Conservation (phyloP, 805 yeast genomes). For the Starmerella sp. region DNA sequence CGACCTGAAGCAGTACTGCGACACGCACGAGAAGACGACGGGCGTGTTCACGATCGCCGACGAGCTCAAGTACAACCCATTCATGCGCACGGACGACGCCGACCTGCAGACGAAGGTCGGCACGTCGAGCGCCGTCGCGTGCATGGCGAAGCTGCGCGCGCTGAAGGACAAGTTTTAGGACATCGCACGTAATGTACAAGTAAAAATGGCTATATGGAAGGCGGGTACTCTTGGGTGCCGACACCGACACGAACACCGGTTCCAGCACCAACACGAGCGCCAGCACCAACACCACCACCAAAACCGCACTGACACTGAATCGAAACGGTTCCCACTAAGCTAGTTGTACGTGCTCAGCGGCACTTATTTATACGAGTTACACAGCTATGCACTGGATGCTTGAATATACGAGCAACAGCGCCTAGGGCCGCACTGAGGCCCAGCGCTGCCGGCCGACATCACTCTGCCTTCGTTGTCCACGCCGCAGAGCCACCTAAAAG, state of each 20-base stretch:
- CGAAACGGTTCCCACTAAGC: too few relatives aligned
- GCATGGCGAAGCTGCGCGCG: constrained; percentile 64
- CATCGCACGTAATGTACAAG: too few relatives aligned
- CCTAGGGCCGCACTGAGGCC: background rate
- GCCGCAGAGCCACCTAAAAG: constrained; percentile 24
- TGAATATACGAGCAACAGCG: background rate
- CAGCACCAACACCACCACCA: too few relatives aligned
- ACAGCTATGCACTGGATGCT: too few relatives aligned
- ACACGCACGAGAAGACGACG: constrained; percentile 58
- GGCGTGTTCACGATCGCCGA: constrained; percentile 78
- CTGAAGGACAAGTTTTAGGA: constrained; percentile 47
- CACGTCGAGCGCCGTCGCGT: constrained; percentile 37
- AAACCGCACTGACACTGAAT: too few relatives aligned
- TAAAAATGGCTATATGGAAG: too few relatives aligned
- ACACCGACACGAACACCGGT: too few relatives aligned
- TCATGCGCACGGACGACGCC: constrained; percentile 66
- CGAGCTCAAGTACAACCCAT: constrained; percentile 75
- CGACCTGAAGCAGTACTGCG: constrained; percentile 41
- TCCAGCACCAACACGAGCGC: too few relatives aligned
- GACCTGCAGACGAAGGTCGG: constrained; percentile 51
- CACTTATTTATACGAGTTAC: too few relatives aligned
- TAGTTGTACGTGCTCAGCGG: too few relatives aligned
- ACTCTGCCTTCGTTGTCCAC: constrained; percentile 45
- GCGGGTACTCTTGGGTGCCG: too few relatives aligned
- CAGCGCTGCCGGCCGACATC: background rate